Evolutionary conservation across 2,329 filamentous ascomycete genomes (phyloP).

Genomic region (Fusarium pseudograminearum): DNA sequence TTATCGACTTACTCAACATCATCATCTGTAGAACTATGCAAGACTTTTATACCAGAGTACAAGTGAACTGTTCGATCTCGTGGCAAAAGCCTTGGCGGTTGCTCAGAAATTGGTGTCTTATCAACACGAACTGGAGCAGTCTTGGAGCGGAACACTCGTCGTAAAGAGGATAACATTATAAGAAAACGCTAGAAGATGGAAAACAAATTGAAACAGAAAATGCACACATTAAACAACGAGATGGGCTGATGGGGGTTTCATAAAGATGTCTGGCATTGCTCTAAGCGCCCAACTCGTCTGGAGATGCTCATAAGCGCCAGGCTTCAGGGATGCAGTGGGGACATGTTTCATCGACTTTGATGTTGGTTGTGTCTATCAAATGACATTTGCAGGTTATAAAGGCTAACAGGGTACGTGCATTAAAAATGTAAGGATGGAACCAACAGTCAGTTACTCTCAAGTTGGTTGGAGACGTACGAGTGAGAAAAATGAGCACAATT

Average conservation of each 20-base stretch:
- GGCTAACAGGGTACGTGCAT: background rate
- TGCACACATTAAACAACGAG: background rate
- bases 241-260: background rate
- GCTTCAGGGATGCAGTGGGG: background rate
- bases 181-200: background rate
- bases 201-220: background rate
- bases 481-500: too few relatives aligned
- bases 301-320: slow-evolving; percentile 6
- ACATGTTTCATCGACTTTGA: background rate
- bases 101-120: background rate
- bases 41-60: slow-evolving; percentile 8
- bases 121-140: background rate
- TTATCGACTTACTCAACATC: slow-evolving; percentile 7
- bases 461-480: background rate
- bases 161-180: slow-evolving; percentile 14
- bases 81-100: fast-evolving
- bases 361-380: slow-evolving; percentile 1
- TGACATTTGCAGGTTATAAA: background rate
- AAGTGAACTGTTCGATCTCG: background rate
- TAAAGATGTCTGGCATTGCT: background rate
- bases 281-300: slow-evolving; percentile 18
- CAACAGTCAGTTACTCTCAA: background rate
- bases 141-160: slow-evolving; percentile 13
- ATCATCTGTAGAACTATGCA: slow-evolving; percentile 4
- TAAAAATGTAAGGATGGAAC: background rate